These are phyloP conservation scores for Nicotiana knightiana DNA, from an alignment of 257 asterid genomes.

Conservation along the genomic window DNA sequence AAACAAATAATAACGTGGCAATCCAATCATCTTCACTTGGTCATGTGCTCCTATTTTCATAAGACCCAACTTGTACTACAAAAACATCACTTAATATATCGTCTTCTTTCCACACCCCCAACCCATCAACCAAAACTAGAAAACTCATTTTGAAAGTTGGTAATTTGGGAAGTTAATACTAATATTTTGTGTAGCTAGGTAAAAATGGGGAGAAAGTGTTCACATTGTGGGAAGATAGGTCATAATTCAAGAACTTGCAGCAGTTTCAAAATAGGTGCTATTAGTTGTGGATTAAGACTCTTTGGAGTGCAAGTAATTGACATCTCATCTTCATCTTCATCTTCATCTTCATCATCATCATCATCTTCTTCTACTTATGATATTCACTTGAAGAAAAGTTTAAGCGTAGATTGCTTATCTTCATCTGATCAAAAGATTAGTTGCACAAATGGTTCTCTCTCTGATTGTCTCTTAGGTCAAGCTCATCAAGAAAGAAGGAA, in stretches of 20 bases:
- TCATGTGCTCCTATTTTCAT: conserved; percentile 29
- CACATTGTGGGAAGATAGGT: conserved; percentile 80
- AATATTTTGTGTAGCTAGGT: not conserved
- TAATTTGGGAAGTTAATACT: too few species aligned
- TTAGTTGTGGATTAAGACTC: conserved; percentile 38
- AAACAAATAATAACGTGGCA: conserved; percentile 11
- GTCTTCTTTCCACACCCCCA: conserved; percentile 9
- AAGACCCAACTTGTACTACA: conserved; percentile 34
- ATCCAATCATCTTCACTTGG: conserved; percentile 41
- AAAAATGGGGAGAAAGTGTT: conserved; percentile 82
- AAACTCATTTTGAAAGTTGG: not conserved
- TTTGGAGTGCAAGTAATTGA: conserved; percentile 70
- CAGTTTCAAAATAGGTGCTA: conserved; percentile 12
- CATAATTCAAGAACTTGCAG: conserved; percentile 88
- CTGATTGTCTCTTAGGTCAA: conserved; percentile 41
- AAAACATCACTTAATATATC: not conserved
- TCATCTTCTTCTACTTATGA: conserved; percentile 14
- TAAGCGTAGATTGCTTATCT: conserved; percentile 63
- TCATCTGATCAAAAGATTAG: conserved; percentile 31
- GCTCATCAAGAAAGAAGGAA: conserved; percentile 46
- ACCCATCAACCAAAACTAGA: not conserved
- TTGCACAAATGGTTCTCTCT: conserved; percentile 40
- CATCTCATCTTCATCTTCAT: conserved; percentile 19
- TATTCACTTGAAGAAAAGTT: conserved; percentile 52
- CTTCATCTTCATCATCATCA: conserved; percentile 19